These are phyloP conservation scores for Mortierella antarctica DNA, from an alignment of 192 early-diverging fungal species.

Conservation along the genomic window DNA sequence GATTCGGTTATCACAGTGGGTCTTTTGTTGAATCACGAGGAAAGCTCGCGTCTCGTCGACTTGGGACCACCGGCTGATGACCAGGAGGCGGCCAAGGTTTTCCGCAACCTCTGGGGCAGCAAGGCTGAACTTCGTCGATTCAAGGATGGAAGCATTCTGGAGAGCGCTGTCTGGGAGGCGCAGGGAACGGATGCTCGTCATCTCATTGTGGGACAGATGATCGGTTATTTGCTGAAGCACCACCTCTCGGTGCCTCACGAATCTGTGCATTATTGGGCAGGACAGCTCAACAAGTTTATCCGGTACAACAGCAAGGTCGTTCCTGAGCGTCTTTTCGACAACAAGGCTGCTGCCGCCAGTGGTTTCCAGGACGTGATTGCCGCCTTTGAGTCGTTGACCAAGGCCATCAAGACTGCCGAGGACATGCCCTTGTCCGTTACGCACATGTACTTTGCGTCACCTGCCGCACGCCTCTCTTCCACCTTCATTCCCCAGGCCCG, in stretches of 20 bases:
- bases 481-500: conserved; percentile 80
- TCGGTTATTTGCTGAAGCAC: conserved; percentile 76
- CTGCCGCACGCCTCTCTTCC: conserved; percentile 79
- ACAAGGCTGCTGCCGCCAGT: conserved; percentile 44
- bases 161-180: conserved; percentile 88
- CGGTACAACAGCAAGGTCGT: conserved; percentile 59
- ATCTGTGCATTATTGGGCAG: conserved; percentile 69
- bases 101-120: conserved; percentile 90
- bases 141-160: conserved; percentile 90
- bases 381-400: conserved; percentile 74
- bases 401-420: conserved; percentile 69
- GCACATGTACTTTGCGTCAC: conserved; percentile 64
- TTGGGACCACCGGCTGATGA: conserved; percentile 89
- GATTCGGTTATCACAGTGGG: conserved; percentile 69
- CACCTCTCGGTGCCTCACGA: conserved; percentile 73
- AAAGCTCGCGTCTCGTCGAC: conserved; percentile 81
- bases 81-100: conserved; percentile 68
- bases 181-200: conserved; percentile 70
- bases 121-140: conserved; percentile 92
- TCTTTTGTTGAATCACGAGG: conserved; percentile 75
- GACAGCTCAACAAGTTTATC: conserved; percentile 73
- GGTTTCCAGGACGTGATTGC: conserved; percentile 76
- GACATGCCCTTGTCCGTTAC: conserved; percentile 75
- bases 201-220: conserved; percentile 83
- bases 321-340: conserved; percentile 57